Percentiles rank a stretch among this genome's conserved stretches.
phyloP scores from a whole-genome alignment of 2,329 filamentous ascomycete species.

The Venturia effusa region DNA sequence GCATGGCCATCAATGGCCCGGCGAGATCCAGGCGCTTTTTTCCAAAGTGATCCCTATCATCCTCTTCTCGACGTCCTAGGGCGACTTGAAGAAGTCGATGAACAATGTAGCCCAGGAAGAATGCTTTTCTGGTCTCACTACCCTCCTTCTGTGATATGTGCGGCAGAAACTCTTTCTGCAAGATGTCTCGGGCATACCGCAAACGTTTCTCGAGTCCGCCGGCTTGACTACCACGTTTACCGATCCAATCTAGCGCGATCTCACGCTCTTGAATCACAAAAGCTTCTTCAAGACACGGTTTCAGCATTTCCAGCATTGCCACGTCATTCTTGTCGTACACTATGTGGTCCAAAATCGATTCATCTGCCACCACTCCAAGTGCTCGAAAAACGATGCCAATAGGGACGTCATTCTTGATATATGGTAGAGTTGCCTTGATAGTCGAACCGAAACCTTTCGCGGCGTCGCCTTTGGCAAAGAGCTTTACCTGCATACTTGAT shows the following conservation, averaged over 20 bases:
- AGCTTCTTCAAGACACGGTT: slow-evolving; percentile 93
- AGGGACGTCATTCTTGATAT: slow-evolving; percentile 86
- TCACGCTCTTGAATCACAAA: slow-evolving; percentile 94
- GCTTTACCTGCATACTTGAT: slow-evolving; percentile 82
- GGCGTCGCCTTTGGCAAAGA: slow-evolving; percentile 73
- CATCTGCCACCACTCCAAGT: slow-evolving; percentile 88
- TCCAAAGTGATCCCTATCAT: slow-evolving; percentile 97
- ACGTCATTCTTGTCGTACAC: slow-evolving; percentile 93
- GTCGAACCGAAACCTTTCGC: slow-evolving; percentile 75
- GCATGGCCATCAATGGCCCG: slow-evolving; percentile 85
- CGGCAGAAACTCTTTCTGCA: slow-evolving; percentile 93
- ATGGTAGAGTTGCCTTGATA: slow-evolving; percentile 83
- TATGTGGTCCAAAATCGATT: slow-evolving; percentile 96
- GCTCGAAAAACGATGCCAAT: slow-evolving; percentile 94
- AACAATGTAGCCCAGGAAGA: slow-evolving; percentile 98
- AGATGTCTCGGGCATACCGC: slow-evolving; percentile 81
- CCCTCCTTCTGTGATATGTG: slow-evolving; percentile 95
- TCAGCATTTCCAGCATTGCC: slow-evolving; percentile 94
- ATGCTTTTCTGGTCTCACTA: slow-evolving; percentile 90
- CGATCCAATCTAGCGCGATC: slow-evolving; percentile 89
- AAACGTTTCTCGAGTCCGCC: slow-evolving; percentile 82
- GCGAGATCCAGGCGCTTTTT: slow-evolving; percentile 97
- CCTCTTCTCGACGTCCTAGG: slow-evolving; percentile 82
- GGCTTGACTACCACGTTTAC: slow-evolving; percentile 70
- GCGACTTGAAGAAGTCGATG: slow-evolving; percentile 90